Conservation (phyloP, 192 early-diverging fungal species). For the Spinellus fusiger region DNA sequence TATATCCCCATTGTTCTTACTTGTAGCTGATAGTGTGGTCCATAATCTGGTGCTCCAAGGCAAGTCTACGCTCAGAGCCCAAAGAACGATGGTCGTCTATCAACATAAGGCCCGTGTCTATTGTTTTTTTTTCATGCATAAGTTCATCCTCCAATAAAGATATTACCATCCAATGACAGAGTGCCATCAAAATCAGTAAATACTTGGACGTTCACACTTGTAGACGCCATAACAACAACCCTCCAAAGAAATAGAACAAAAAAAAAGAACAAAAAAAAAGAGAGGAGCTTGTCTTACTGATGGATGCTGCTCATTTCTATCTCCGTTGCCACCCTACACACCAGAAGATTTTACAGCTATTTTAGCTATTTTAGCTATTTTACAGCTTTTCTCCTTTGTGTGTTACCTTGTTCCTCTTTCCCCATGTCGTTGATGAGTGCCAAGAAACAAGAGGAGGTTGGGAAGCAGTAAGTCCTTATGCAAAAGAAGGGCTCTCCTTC, state of each 20-base stretch:
- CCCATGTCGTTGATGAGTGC: constrained; percentile 33
- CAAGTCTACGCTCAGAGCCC: constrained; percentile 33
- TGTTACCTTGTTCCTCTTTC: background rate
- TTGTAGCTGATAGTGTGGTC: constrained; percentile 37
- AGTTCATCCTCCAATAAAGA: background rate
- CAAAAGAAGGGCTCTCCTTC: background rate
- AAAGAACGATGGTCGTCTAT: constrained; percentile 41
- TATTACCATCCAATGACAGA: constrained; percentile 36
- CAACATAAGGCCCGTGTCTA: constrained; percentile 44
- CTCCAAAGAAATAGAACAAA: no score
- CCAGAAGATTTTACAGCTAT: no score
- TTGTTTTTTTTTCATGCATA: background rate
- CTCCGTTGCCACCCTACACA: no score
- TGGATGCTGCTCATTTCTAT: no score
- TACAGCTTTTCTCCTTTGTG: no score
- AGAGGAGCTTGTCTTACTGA: no score
- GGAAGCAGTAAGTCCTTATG: background rate
- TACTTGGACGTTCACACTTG: constrained; percentile 42
- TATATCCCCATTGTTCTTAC: constrained; percentile 24
- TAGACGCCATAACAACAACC: no score
- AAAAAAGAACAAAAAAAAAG: no score
- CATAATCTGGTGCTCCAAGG: constrained; percentile 35
- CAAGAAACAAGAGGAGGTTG: constrained; percentile 33
- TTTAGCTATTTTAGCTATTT: no score
- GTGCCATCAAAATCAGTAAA: constrained; percentile 55